Evolutionary conservation across 352 stramenopile species (phyloP), one percentile per base, ranked within the genome.

Genomic region (Thraustochytrium sp.): DNA sequence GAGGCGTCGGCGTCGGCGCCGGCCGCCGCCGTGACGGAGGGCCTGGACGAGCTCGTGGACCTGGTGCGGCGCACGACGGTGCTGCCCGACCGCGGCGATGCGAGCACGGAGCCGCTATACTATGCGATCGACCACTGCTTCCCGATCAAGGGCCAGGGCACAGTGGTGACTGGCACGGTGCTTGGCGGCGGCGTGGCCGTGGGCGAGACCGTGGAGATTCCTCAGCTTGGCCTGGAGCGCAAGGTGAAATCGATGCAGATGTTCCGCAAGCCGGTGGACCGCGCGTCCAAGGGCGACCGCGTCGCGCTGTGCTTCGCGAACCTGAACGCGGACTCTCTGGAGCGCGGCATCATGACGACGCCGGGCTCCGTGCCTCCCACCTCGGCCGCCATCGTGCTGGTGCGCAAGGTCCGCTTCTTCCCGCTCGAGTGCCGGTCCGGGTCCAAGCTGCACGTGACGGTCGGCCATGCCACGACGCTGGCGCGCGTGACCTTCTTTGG

Each of bases 211-310:
- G 88, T 99, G 29, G 95, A 99, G 82, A 90, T 99, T 72, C 91
- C 96, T 29, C 90, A 90, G 34, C 80, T 97, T 8, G 72, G 85
- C 18, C 84, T 93, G 1, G 90, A 92, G 74, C 92, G 95, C 44
- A 98, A 97, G 86, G 92, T 99, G 76, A 99, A 99, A 85, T 96
- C 91, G 36, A 93, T 99, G 84, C 96, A 99, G 88, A 98, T 98
- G 90, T 99, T 99, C 87, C 93, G 95, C 85, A 89, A 92, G 56
- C 90, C 91, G 31, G 94, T 98, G 3, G 76, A 89, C 40, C 34
- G 37, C 1, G 93, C 90, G 21, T 86, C 86, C 18, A 94, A 98
- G 87, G 97, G 96, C 2, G 97, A 99, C 90, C 91, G 97, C 46
- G 95, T 98, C 4, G 97, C 94, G 2, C 89, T 99, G 34, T 98